Base-by-base conservation (phyloP, 2,329 filamentous ascomycete species). In the Clonostachys sp. region DNA sequence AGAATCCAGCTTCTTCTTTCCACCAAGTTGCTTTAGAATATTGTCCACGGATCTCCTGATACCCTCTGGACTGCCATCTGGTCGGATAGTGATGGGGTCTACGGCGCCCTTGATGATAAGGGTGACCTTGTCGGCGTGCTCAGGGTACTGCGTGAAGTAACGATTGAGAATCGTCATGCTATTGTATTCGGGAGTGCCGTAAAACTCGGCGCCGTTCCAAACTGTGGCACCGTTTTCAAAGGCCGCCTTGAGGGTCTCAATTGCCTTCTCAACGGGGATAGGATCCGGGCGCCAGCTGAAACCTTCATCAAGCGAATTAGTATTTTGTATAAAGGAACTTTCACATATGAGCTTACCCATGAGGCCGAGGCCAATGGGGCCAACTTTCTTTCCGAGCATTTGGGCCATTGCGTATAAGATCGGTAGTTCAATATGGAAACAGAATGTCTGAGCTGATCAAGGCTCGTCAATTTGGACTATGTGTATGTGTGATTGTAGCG, bases 201-300 rank as follows among this genome's bases (percentile, higher is more conserved):
- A 88, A 57, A 86, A 77, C 57, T 86, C 81, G 52, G 74, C 83
- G 38, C 71, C 81, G 55, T 84, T 86, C 81, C 82, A 86, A 47
- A 75, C 67, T 50, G 65, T 74, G 56, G 64, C 66, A 48, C 73
- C 70, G 12, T 60, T 59, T 17, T 63, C 53, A 12, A 83, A 59
- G 6, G 81, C 68, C 16, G 76, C 71, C 53, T 76, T 75, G 63
- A 87, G 70, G 12, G 78, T 75, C 41, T 73, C 73, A 51, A 83
- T 73, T 35, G 74, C 67, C 51, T 77, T 65, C 34, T 79, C 72
- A 14, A 74, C 58, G 3, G 74, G 60, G 12, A 63, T 61, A 2
- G 65, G 63, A 14, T 61, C 54, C 33, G 59, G 56, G 20, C 69
- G 66, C 70, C 72, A 72, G 24, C 70, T 73, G 38, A 77, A 58